Evolutionary conservation across 2,329 filamentous ascomycete genomes (phyloP), one percentile per base, ranked within the genome.

Genomic region (Calonectria honghensis): DNA sequence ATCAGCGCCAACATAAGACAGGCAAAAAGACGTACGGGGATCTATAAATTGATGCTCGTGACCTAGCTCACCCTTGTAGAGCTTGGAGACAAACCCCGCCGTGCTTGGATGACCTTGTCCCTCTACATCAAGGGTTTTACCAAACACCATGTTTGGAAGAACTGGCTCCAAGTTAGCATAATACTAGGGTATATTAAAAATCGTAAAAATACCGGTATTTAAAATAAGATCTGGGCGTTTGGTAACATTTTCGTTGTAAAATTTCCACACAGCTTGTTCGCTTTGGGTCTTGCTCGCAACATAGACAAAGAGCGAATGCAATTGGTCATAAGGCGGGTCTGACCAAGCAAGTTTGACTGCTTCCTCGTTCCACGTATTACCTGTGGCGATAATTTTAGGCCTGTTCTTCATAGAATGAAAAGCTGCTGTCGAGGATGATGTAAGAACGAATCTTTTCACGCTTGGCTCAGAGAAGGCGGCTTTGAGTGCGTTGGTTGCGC

Each of bases 401-500:
- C 13, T 14, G 1, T 35, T 32, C 3, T 14, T 37, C 4, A 20
- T 6, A 5, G 63, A 61, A 10, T 61, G 31, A 11, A 68, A 13
- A 14, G 72, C 72, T 18, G 72, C 67, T 6, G 59, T 24, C 6
- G 72, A 70, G 0, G 72, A 73, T 13, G 72, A 73, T n/a, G 72
- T 73, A 11, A 59, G 39, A 11, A 88, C 85, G 45, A 88, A 83
- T 4, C 85, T 81, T 70, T 83, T 84, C 4, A 89, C 80, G 18
- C 80, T 79, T 0, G 83, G 77, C 45, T 85, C 80, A 4, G 68
- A 75, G 18, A 77, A 76, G 0, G 86, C 85, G 1, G 85, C 79
- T 24, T 84, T 79, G 27, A 88, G 79, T 11, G 85, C 74, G 18
- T 75, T 72, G 4, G 77, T 48, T 0, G 82, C 77, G 35, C 82